phyloP scores from a whole-genome alignment of 225 moss, liverwort and hornwort genomes.

The Bryoerythrophyllum caledonicum region DNA sequence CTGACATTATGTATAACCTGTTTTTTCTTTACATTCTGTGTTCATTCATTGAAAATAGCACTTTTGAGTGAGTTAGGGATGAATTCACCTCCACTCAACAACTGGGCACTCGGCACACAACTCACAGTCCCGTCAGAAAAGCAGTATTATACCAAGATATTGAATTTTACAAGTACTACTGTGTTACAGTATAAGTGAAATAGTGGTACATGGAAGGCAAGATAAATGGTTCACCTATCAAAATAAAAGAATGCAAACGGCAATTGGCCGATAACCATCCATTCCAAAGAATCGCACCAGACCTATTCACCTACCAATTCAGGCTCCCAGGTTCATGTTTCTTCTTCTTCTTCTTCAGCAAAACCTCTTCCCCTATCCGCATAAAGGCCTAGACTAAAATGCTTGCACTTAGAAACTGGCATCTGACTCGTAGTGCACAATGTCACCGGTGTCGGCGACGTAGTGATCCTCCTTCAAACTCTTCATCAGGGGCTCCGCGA shows the following conservation, averaged over 20 bases:
- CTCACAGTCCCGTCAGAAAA: neutral
- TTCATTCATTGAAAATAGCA: too few species aligned
- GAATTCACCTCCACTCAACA: too few species aligned
- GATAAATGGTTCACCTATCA: conserved; percentile 37
- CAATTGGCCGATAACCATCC: conserved; percentile 38
- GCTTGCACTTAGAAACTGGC: conserved; percentile 21
- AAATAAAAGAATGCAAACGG: conserved; percentile 33
- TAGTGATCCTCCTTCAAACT: conserved; percentile 74
- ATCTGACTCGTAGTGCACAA: conserved; percentile 69
- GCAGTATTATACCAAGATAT: neutral
- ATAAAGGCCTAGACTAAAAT: neutral
- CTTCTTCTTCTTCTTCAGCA: neutral
- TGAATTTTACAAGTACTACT: neutral
- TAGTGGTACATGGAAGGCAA: conserved; percentile 31
- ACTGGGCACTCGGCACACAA: too few species aligned
- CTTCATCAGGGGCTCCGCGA: conserved; percentile 53
- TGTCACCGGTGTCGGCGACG: conserved; percentile 68
- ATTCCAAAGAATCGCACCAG: conserved; percentile 29
- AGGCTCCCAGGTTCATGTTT: conserved; percentile 9
- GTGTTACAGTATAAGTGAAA: neutral
- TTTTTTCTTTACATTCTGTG: too few species aligned
- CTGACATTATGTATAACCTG: too few species aligned
- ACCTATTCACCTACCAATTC: neutral
- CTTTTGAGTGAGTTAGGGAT: too few species aligned
- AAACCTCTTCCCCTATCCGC: neutral